phyloP scores from a whole-genome alignment of 176 grass and related monocot genomes.

The Olyra latifolia region DNA sequence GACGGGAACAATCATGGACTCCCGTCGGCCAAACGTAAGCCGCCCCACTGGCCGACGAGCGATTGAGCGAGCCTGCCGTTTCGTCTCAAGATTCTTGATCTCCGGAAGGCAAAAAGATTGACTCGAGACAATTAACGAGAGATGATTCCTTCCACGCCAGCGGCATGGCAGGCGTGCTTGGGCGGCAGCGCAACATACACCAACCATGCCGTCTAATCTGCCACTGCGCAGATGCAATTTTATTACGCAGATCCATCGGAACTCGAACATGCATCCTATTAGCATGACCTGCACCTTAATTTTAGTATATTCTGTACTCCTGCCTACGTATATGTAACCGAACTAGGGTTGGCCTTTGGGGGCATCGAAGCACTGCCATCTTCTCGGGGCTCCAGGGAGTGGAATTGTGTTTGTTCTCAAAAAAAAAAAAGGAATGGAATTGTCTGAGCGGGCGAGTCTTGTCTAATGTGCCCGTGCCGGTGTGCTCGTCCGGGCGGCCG shows the following conservation, averaged over 20 bases:
- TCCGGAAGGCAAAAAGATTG: neutral
- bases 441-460: slow-evolving; percentile 7
- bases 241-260: neutral
- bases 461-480: slow-evolving; percentile 13
- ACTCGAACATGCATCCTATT: neutral
- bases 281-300: neutral
- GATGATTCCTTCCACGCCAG: slow-evolving; percentile 26
- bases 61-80: neutral
- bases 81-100: neutral
- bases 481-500: neutral
- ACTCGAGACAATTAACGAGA: neutral
- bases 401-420: no score
- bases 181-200: neutral
- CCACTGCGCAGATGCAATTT: neutral
- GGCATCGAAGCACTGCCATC: slow-evolving; percentile 29
- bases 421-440: no score
- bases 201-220: neutral
- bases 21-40: neutral
- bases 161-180: neutral
- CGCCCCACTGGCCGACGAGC: neutral
- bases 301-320: neutral
- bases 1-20: slow-evolving; percentile 9
- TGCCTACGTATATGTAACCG: neutral
- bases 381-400: slow-evolving; percentile 39
- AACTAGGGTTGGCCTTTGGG: slow-evolving; percentile 18